Base-by-base conservation (phyloP, 2,329 filamentous ascomycete genomes). In the Thermomyces lanuginosus region DNA sequence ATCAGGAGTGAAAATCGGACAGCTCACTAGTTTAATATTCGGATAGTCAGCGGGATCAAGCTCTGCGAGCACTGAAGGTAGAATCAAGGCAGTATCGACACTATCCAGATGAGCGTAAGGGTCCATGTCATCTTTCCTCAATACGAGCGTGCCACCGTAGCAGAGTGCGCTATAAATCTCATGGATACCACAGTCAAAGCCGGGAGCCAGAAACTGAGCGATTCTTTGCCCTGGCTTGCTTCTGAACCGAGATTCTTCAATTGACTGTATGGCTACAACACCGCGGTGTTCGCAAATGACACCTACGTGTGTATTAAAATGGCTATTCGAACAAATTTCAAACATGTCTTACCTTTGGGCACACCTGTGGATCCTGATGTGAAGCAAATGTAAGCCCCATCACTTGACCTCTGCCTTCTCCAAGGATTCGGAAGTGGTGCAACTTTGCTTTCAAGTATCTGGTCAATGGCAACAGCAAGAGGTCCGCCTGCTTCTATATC, bases 101-200 rank as follows among this genome's bases (percentile, higher is more conserved):
- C 15, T 16, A 3, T 25, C 24, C 2, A 60, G 34, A 16, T 53
- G 45, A 0, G 29, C 32, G 18, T 60, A 48, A 0, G 45, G 40
- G 8, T 51, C 36, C 1, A 27, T 22, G 0, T 9, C 18, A 11
- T 40, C 31, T 7, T 42, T 31, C 21, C 29, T 15, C 16, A 36
- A 17, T 8, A 34, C 34, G 10, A 29, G 11, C 6, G 31, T 32
- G 15, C 18, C 22, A 0, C 55, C 56, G 30, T 55, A 51, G 6
- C 35, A 40, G 1, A 58, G 36, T 1, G 55, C 40, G 0, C 49
- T 51, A 28, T 58, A 55, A 1, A 52, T 45, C 28, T 52, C 56
- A 20, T 53, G 47, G 8, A 60, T 56, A 28, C 42, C 48, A 6
- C 49, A 54, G 35, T 61, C 58, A 28, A 61, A 61, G 0, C 39